A percentile compares a stretch with the other conserved stretches of the same genome.
phyloP scores from a whole-genome alignment of 345 rosid species.

The Bruguiera parviflora region DNA sequence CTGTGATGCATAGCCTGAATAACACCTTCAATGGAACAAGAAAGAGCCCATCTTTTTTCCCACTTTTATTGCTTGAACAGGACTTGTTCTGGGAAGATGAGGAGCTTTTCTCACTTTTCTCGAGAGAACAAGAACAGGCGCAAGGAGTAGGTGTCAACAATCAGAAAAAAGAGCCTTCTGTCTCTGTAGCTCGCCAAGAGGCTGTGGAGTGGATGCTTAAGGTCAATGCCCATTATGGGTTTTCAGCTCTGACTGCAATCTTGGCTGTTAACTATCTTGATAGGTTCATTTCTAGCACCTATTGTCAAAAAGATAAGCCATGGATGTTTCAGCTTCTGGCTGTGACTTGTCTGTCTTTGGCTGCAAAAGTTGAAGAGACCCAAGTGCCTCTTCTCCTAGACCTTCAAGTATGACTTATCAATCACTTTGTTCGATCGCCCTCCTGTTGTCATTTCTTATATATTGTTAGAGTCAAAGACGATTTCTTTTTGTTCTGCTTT shows the following conservation, averaged over 20 bases:
- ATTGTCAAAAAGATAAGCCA: slow-evolving; percentile 21
- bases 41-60: slow-evolving; percentile 18
- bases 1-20: neutral
- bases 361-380: slow-evolving; percentile 36
- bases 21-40: neutral
- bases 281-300: slow-evolving; percentile 19
- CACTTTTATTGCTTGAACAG: slow-evolving; percentile 46
- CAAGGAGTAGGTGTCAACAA: neutral
- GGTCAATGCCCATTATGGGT: slow-evolving; percentile 23
- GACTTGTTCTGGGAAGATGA: slow-evolving; percentile 77
- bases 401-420: slow-evolving; percentile 25
- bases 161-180: slow-evolving; percentile 11
- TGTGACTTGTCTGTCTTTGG: slow-evolving; percentile 35
- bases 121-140: slow-evolving; percentile 50
- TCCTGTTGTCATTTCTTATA: neutral
- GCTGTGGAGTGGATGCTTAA: slow-evolving; percentile 30
- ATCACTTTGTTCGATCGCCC: neutral
- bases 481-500: neutral
- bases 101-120: slow-evolving; percentile 62
- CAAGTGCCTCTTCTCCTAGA: slow-evolving; percentile 30
- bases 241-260: slow-evolving; percentile 24
- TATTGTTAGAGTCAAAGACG: too few species aligned
- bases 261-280: slow-evolving; percentile 29
- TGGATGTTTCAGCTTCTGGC: slow-evolving; percentile 37
- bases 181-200: slow-evolving; percentile 15